Percentiles rank a stretch among this genome's conserved stretches.
Evolutionary conservation across 106 monocot species (phyloP).

Genomic region (Narthecium ossifragum): DNA sequence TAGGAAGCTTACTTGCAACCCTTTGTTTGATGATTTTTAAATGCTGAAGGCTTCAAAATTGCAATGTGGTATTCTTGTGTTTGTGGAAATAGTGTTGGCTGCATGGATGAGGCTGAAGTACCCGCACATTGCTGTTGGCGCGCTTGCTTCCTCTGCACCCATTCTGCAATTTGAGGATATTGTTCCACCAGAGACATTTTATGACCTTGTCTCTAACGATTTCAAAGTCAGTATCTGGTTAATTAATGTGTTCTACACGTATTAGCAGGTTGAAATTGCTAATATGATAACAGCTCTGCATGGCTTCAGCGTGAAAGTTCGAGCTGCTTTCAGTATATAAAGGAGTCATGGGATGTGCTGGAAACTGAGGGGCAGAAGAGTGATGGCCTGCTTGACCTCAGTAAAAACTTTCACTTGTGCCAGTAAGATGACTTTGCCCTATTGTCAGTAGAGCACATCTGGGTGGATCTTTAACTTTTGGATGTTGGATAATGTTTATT

Average conservation of each 20-base stretch:
- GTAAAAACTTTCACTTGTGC: constrained; percentile 63
- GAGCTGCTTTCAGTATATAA: constrained; percentile 77
- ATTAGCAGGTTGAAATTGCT: too few species aligned
- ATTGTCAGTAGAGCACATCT: neutral
- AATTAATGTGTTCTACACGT: neutral
- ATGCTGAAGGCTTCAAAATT: neutral
- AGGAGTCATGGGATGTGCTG: constrained; percentile 71
- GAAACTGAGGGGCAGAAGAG: constrained; percentile 32
- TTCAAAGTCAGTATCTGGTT: constrained; percentile 54
- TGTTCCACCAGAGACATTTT: constrained; percentile 69
- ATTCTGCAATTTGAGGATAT: constrained; percentile 94
- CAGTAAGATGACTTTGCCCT: constrained; percentile 28
- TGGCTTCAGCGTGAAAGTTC: constrained; percentile 71
- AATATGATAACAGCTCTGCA: too few species aligned
- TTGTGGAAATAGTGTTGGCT: constrained; percentile 70
- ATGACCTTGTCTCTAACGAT: constrained; percentile 77
- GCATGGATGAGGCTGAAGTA: constrained; percentile 97
- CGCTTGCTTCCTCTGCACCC: constrained; percentile 92
- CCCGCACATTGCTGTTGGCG: constrained; percentile 87
- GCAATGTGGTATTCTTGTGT: neutral
- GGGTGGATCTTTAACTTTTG: neutral
- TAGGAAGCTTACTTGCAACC: too few species aligned
- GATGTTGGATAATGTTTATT: neutral
- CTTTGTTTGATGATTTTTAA: neutral
- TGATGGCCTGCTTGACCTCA: constrained; percentile 59